These are phyloP conservation scores for Lasiodiplodia theobromae DNA, from an alignment of 2,329 filamentous ascomycete species.

Conservation along the genomic window DNA sequence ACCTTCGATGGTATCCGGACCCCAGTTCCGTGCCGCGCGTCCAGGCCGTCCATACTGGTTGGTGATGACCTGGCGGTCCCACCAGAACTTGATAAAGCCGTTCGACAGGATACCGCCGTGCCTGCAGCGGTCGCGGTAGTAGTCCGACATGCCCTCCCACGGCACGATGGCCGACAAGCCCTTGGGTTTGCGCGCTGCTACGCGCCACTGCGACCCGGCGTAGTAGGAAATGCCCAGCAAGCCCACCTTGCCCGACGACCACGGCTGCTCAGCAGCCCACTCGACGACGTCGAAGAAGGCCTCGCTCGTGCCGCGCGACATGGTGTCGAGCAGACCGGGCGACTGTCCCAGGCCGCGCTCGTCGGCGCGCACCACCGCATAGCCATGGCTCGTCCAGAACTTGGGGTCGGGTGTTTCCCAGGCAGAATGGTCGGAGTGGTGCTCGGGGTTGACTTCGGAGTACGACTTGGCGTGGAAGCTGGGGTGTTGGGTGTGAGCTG, in stretches of 20 bases:
- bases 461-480: constrained; percentile 61
- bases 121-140: constrained; percentile 56
- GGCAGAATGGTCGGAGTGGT: constrained; percentile 48
- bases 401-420: constrained; percentile 55
- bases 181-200: constrained; percentile 60
- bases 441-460: constrained; percentile 50
- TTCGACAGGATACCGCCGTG: constrained; percentile 50
- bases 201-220: constrained; percentile 62
- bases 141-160: constrained; percentile 65
- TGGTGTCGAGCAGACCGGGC: constrained; percentile 60
- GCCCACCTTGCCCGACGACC: constrained; percentile 60
- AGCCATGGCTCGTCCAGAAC: constrained; percentile 49
- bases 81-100: constrained; percentile 63
- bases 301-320: constrained; percentile 60
- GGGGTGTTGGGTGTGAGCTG: constrained; percentile 10
- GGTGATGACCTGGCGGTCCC: constrained; percentile 69
- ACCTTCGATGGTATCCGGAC: constrained; percentile 65
- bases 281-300: constrained; percentile 61
- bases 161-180: constrained; percentile 60
- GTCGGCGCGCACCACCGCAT: constrained; percentile 54
- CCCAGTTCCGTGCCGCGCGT: constrained; percentile 60
- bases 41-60: constrained; percentile 72
- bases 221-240: constrained; percentile 61
- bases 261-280: constrained; percentile 59
- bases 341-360: constrained; percentile 61